Base-by-base conservation (phyloP, 148 eudicot genomes). In the Persicaria maculosa region DNA sequence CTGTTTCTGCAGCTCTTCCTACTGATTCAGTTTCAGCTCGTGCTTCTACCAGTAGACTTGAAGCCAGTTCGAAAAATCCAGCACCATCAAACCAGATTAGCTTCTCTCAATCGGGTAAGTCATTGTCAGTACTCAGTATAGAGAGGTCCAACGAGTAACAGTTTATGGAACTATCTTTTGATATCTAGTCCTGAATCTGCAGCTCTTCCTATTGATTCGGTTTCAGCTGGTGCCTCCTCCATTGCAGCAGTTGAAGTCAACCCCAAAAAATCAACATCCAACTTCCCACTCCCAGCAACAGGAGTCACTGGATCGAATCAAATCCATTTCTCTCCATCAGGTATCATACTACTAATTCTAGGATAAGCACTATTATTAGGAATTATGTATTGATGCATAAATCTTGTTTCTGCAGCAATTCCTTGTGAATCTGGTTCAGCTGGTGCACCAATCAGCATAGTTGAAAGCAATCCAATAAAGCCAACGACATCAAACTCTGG, bases 381-480 rank as follows among this genome's bases (percentile, higher is more conserved):
- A 10, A 10, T 5, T 3, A 12, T 55, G 17, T 10, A 31, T 11
- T 62, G 44, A 62, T 9, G n/a, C 44, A 9, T 12, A 62, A 31
- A 3, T n/a, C 68, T 2, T 62, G 68, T 62, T 62, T 62, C 68
- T 62, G 65, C 68, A 62, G 68, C 68, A 31, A 5, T 62, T 62
- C 47, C 70, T 6, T 11, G 40, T 40, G 70, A 65, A 4, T 17
- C 36, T 40, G 46, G 47, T 5, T 65, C 70, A 20, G 45, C 70
- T 36, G 17, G 46, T 36, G 46, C 70, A 11, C 70, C 70, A 43
- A 65, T 65, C 46, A 65, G 70, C 15, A 65, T 65, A 65, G 70
- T 65, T 15, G 70, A 65, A 65, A 65, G 70, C 70, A 65, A 65
- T 65, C 70, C 70, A 5, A 40, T 65, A 14, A 65, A 43, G 46